phyloP scores from a whole-genome alignment of 768 basidiomycete genomes.

The Sistotremastrum niveocremeum region DNA sequence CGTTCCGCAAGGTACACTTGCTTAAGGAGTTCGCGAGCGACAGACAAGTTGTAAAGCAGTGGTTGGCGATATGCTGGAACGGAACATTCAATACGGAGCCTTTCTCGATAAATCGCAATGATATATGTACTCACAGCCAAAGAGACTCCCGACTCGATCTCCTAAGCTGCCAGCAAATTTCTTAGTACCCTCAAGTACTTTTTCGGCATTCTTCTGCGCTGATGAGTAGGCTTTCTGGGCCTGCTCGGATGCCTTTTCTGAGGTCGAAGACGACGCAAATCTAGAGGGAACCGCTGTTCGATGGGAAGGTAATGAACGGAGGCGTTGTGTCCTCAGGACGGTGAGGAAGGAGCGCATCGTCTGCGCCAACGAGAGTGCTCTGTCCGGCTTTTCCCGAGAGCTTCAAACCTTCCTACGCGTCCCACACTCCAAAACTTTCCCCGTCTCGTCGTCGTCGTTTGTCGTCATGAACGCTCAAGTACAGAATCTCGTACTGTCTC shows the following conservation, averaged over 20 bases:
- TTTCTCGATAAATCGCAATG: neutral
- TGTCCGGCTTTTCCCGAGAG: too few relatives aligned
- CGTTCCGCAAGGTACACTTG: conserved; percentile 60
- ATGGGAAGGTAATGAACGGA: conserved; percentile 7
- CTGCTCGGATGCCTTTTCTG: conserved; percentile 49
- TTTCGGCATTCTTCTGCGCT: conserved; percentile 43
- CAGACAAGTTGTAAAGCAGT: conserved; percentile 63
- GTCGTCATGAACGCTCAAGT: conserved; percentile 58
- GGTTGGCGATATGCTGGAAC: conserved; percentile 60
- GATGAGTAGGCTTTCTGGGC: conserved; percentile 50
- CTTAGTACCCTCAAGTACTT: conserved; percentile 36
- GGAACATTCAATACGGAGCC: conserved; percentile 11
- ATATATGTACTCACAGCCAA: conserved; percentile 32
- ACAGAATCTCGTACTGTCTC: conserved; percentile 76
- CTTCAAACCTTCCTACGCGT: too few relatives aligned
- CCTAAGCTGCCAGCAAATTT: conserved; percentile 35
- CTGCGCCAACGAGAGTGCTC: neutral
- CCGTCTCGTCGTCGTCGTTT: neutral
- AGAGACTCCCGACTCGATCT: conserved; percentile 40
- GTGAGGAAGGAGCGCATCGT: neutral
- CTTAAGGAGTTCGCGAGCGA: conserved; percentile 62
- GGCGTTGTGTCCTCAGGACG: neutral
- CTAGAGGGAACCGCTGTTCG: conserved; percentile 16
- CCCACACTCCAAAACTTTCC: neutral
- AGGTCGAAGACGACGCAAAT: conserved; percentile 27